Evolutionary conservation across 352 stramenopile species (phyloP).

Genomic region (Blastocystis sp.): DNA sequence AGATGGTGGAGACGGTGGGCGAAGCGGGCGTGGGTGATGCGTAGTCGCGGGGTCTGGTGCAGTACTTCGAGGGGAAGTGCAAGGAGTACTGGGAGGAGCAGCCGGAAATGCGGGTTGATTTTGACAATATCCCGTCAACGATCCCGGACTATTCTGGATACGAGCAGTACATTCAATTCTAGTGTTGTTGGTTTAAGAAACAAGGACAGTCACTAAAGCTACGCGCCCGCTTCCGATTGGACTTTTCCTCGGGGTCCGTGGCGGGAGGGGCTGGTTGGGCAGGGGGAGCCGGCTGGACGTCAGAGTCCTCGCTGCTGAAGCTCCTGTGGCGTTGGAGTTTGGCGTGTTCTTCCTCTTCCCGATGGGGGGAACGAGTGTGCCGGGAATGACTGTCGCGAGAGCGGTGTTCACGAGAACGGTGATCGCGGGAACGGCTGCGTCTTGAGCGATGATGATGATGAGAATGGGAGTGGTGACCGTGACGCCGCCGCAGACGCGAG

Average conservation of each 20-base stretch:
- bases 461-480: background rate
- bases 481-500: background rate
- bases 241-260: background rate
- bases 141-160: slow-evolving; percentile 61
- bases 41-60: slow-evolving; percentile 2
- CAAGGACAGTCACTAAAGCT: slow-evolving; percentile 27
- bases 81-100: slow-evolving; percentile 43
- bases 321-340: background rate
- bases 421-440: slow-evolving; percentile 15
- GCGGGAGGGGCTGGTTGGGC: background rate
- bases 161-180: slow-evolving; percentile 35
- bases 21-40: background rate
- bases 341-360: background rate
- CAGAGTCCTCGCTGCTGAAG: background rate
- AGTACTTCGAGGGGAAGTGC: slow-evolving; percentile 43
- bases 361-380: background rate
- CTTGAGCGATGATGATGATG: slow-evolving; percentile 41
- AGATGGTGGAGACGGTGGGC: slow-evolving; percentile 1
- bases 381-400: background rate
- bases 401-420: background rate
- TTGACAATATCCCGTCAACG: slow-evolving; percentile 19
- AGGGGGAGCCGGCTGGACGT: too few relatives aligned
- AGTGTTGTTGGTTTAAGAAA: slow-evolving; percentile 26
- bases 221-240: background rate
- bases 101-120: slow-evolving; percentile 44